Evolutionary conservation across 1,284 basidiomycete species (phyloP).

Genomic region (Agaricales sp.): DNA sequence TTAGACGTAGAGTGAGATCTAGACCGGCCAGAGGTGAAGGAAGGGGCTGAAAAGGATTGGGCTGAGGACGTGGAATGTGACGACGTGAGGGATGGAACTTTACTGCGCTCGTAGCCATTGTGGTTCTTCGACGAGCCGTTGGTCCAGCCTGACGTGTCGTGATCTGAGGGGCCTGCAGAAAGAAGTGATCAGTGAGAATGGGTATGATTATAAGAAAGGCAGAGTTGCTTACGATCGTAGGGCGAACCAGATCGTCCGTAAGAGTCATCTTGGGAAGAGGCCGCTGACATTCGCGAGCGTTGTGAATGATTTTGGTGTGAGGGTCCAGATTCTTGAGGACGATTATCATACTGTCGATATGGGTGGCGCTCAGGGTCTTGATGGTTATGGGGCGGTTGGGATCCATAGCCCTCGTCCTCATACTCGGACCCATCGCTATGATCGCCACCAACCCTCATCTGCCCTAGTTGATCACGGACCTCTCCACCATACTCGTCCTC

Average conservation of each 20-base stretch:
- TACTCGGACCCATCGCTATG: slow-evolving; percentile 50
- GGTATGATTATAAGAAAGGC: background rate
- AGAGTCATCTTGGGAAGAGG: slow-evolving; percentile 25
- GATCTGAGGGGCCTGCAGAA: background rate
- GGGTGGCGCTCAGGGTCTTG: background rate
- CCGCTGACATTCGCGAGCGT: slow-evolving; percentile 21
- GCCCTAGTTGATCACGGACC: slow-evolving; percentile 35
- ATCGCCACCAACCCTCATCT: slow-evolving; percentile 34
- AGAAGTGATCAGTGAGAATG: background rate
- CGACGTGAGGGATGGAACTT: slow-evolving; percentile 23
- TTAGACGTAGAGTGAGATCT: slow-evolving; percentile 44
- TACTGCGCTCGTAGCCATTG: slow-evolving; percentile 10
- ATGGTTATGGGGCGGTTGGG: slow-evolving; percentile 6
- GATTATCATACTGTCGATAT: background rate
- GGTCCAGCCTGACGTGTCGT: slow-evolving; percentile 15
- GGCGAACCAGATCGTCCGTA: slow-evolving; percentile 21
- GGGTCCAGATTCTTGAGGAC: background rate
- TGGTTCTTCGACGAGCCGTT: slow-evolving; percentile 17
- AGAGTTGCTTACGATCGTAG: slow-evolving; percentile 30
- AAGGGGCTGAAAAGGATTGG: slow-evolving; percentile 24
- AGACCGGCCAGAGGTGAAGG: slow-evolving; percentile 29
- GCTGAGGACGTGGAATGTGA: slow-evolving; percentile 38
- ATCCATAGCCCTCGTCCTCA: slow-evolving; percentile 43
- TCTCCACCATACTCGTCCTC: slow-evolving; percentile 26
- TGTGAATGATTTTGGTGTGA: background rate